Evolutionary conservation across 495 filamentous ascomycete species (phyloP).

Genomic region (Diplogelasinospora grovesii): DNA sequence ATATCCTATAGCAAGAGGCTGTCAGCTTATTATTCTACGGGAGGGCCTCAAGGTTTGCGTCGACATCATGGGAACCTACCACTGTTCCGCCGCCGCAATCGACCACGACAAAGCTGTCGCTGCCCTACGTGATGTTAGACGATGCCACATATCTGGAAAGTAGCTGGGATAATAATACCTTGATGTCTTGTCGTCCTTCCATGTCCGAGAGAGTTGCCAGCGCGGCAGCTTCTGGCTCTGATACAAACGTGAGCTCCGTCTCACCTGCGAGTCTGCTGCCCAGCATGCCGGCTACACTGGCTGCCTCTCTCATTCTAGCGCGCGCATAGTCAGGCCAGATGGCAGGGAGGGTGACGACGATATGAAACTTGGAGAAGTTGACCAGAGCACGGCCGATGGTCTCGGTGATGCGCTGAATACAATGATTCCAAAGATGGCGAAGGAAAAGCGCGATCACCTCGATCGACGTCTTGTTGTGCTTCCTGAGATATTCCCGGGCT

Average conservation of each 20-base stretch:
- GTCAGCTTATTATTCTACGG: no score
- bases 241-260: slow-evolving; percentile 13
- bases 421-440: slow-evolving; percentile 19
- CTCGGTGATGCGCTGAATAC: slow-evolving; percentile 5
- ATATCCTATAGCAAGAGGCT: no score
- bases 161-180: no score
- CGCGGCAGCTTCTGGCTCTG: slow-evolving; percentile 26
- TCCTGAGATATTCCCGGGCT: slow-evolving; percentile 6
- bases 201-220: slow-evolving; percentile 13
- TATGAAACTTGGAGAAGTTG: slow-evolving; percentile 10
- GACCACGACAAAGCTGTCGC: slow-evolving; percentile 15
- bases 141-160: background rate
- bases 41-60: no score
- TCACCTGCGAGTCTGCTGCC: background rate
- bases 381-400: slow-evolving; percentile 6
- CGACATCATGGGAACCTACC: no score
- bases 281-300: slow-evolving; percentile 16
- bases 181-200: slow-evolving; percentile 8
- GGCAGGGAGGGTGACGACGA: slow-evolving; percentile 23
- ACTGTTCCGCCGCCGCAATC: slow-evolving; percentile 21
- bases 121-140: slow-evolving; percentile 7
- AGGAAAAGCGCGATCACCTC: slow-evolving; percentile 20
- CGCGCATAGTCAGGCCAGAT: slow-evolving; percentile 23
- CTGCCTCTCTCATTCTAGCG: slow-evolving; percentile 12
- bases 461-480: slow-evolving; percentile 8